A percentile compares a stretch with the other conserved stretches of the same genome.
Evolutionary conservation across 257 asterid genomes (phyloP).

Genomic region (Mitragyna speciosa): DNA sequence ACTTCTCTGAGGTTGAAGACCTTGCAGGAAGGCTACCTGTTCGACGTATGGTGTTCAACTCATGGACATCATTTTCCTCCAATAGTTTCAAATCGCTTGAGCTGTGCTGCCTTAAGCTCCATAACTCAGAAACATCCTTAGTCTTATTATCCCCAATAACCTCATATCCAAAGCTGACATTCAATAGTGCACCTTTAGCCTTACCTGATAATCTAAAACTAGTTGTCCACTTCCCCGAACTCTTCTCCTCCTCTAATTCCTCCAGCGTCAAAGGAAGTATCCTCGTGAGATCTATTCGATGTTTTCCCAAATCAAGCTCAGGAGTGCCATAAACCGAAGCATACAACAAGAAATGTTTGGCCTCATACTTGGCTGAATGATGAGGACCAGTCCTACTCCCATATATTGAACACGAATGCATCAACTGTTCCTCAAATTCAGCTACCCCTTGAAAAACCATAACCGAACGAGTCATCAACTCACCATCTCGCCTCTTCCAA

Average conservation of each 20-base stretch:
- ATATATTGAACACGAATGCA: conserved; percentile 67
- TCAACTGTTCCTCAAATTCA: conserved; percentile 72
- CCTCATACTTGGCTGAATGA: conserved; percentile 84
- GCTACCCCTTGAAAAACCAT: conserved; percentile 65
- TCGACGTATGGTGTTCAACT: conserved; percentile 37
- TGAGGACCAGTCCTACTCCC: conserved; percentile 82
- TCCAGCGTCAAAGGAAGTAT: conserved; percentile 88
- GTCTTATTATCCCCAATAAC: conserved; percentile 45
- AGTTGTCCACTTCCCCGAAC: conserved; percentile 92
- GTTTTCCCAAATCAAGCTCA: conserved; percentile 87
- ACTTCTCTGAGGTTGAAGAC: conserved; percentile 36
- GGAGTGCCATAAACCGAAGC: conserved; percentile 67
- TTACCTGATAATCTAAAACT: conserved; percentile 82
- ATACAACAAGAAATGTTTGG: conserved; percentile 75
- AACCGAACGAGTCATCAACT: conserved; percentile 57
- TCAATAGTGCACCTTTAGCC: conserved; percentile 75
- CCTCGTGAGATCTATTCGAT: conserved; percentile 81
- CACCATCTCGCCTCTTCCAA: conserved; percentile 87
- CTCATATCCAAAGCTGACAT: conserved; percentile 76
- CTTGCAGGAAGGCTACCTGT: conserved; percentile 65
- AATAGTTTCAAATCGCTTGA: conserved; percentile 27
- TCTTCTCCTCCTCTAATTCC: conserved; percentile 84
- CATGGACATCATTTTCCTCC: conserved; percentile 37
- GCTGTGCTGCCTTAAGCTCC: conserved; percentile 34
- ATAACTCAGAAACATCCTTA: conserved; percentile 35